Base-by-base conservation (phyloP, 2,329 filamentous ascomycete species). In the Apiospora arundinis region DNA sequence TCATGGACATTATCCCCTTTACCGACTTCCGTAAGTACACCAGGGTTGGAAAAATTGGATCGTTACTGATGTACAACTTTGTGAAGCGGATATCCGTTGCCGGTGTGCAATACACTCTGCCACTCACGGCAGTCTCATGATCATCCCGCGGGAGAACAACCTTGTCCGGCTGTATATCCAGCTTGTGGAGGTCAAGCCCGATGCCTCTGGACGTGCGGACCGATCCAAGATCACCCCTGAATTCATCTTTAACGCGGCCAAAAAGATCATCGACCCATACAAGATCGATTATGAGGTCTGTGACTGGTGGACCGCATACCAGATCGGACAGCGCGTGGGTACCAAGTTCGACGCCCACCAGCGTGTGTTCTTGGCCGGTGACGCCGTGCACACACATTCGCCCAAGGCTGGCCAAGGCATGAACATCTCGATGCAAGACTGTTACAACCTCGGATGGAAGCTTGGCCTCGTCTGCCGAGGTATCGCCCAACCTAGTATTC, bases 261-360 rank as follows among this genome's bases (percentile, higher is more conserved):
- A 85, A 76, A 85, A 88, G 75, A 91, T 91, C 71, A 87, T 91
- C 82, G 84, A 85, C 6, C 89, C 89, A 1, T 91, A 88, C 76
- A 81, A 80, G 69, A 81, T 91, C 60, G 82, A 86, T 67, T 91
- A 89, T 89, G 86, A 85, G 75, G 87, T 87, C 69, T 84, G 90
- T 68, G 83, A 91, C 80, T 94, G 92, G 91, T 94, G 93, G 82
- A 92, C 91, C 65, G 89, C 90, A 60, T 94, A 93, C 78, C 87
- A 90, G 75, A 91, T 93, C 71, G 90, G 91, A 14, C 91, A 93
- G 82, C 88, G 92, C 23, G 87, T 94, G 28, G 92, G 92, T 1
- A 89, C 89, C 74, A 86, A 88, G 66, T 95, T 94, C 82, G 89
- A 92, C 76, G 84, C 88, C 66, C 83, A 90, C 72, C 79, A 83